Base-by-base conservation (phyloP, 305 asterid genomes). In the Fraxinus xanthoxyloides region DNA sequence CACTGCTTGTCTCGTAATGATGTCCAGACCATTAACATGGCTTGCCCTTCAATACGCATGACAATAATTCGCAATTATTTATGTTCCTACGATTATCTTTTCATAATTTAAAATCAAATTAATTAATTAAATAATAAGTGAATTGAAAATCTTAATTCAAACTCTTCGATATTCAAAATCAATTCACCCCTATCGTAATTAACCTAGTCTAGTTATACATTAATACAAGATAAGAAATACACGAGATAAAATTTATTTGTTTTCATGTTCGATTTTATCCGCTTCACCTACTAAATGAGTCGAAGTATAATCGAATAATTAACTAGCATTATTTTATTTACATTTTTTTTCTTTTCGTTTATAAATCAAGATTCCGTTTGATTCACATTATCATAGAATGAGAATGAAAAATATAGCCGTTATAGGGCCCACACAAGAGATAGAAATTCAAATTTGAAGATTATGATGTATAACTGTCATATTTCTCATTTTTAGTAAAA, bases 21-120 rank as follows among this genome's bases (percentile, higher is more conserved):
- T 67, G 74, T 67, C 4, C 21, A 9, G 32, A 23, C 72, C 72
- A 63, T 63, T 63, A 63, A 24, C 72, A 23, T 1, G 72, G 72
- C 72, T 63, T 63, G 34, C n/a, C 74, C 74, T 67, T 28, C 74
- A 67, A 67, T 67, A 67, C 74, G 74, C 74, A 28, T 67, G 74
- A 67, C 36, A 67, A 67, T 67, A 24, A 67, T 28, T 67, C 28
- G 74, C 74, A 67, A 67, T 28, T 24, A 67, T 67, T 28, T 67
- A 67, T 67, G 74, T 67, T 28, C 30, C 19, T 28, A 67, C 10
- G 74, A 28, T 28, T 28, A 28, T 24, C 35, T 28, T 28, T 24
- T 67, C 74, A 67, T 67, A 28, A 67, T 67, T 67, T 9, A 67
- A 67, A 67, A 24, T 67, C 30, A 26, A 67, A 19, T 21, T 67